Evolutionary conservation across 2,329 filamentous ascomycete species (phyloP).

Genomic region (Fusarium sp.): DNA sequence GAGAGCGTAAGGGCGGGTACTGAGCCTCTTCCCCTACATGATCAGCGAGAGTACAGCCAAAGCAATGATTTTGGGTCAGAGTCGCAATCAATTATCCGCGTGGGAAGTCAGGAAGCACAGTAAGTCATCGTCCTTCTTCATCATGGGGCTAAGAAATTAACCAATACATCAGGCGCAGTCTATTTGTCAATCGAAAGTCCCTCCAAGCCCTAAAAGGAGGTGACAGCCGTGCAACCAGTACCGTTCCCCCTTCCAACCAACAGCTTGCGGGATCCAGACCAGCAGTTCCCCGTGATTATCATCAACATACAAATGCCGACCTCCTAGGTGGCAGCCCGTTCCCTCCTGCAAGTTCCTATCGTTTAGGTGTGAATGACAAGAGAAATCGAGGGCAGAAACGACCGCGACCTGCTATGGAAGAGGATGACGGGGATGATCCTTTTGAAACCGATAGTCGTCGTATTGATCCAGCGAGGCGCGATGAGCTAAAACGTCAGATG

Average conservation of each 20-base stretch:
- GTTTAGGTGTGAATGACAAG: not conserved
- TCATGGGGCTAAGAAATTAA: not conserved
- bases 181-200: constrained; percentile 36
- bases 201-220: constrained; percentile 30
- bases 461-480: constrained; percentile 38
- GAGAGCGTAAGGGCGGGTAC: not conserved
- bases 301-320: constrained; percentile 31
- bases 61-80: constrained; percentile 34
- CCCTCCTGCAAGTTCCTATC: constrained; percentile 20
- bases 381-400: not conserved
- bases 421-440: constrained; percentile 39
- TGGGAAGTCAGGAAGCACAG: constrained; percentile 25
- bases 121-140: constrained; percentile 4
- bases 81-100: constrained; percentile 42
- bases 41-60: constrained; percentile 35
- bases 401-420: constrained; percentile 10
- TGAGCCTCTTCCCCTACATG: not conserved
- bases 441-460: constrained; percentile 48
- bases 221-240: not conserved
- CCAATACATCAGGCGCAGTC: constrained; percentile 23
- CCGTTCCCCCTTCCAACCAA: constrained; percentile 38
- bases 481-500: constrained; percentile 26
- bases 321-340: constrained; percentile 24
- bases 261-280: constrained; percentile 22
- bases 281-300: constrained; percentile 39